phyloP scores from a whole-genome alignment of 805 yeast genomes.

The Suhomyces xylopsoci region DNA sequence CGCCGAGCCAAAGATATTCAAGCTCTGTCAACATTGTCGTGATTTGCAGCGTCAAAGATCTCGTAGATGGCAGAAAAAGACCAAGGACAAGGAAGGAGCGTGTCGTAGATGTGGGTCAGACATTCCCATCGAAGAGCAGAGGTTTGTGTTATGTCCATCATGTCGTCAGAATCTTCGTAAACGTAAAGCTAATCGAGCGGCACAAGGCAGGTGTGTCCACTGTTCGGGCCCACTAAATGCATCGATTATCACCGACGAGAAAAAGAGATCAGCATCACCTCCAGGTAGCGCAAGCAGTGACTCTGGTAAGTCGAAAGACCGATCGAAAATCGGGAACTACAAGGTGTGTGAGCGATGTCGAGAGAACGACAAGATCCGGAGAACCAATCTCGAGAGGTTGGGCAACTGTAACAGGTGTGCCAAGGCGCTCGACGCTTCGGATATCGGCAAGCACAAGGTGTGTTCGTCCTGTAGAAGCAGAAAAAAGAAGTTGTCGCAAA shows the following conservation, averaged over 20 bases:
- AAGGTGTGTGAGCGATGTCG: slow-evolving; percentile 69
- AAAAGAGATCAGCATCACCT: slow-evolving; percentile 8
- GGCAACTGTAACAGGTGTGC: slow-evolving; percentile 68
- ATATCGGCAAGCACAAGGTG: slow-evolving; percentile 53
- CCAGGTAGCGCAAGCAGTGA: slow-evolving; percentile 6
- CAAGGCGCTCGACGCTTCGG: slow-evolving; percentile 41
- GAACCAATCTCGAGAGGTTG: slow-evolving; percentile 52
- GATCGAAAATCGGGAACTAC: slow-evolving; percentile 31
- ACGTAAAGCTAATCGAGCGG: slow-evolving; percentile 56
- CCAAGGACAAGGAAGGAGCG: slow-evolving; percentile 57
- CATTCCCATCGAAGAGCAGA: slow-evolving; percentile 48
- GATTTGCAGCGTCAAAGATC: slow-evolving; percentile 61
- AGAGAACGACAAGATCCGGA: slow-evolving; percentile 55
- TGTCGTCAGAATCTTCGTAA: slow-evolving; percentile 56
- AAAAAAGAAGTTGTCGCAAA: slow-evolving; percentile 40
- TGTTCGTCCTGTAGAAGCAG: slow-evolving; percentile 53
- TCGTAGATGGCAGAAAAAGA: slow-evolving; percentile 61
- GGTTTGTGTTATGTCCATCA: slow-evolving; percentile 57
- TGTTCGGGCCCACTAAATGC: slow-evolving; percentile 57
- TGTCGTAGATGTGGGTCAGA: slow-evolving; percentile 62
- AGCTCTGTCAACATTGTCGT: slow-evolving; percentile 63
- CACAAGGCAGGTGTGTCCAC: slow-evolving; percentile 65
- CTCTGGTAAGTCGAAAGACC: slow-evolving; percentile 18
- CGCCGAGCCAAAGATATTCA: slow-evolving; percentile 44
- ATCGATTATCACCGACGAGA: slow-evolving; percentile 32